These are phyloP conservation scores for Kuraishia cidri DNA, from an alignment of 805 yeast genomes.

Conservation along the genomic window DNA sequence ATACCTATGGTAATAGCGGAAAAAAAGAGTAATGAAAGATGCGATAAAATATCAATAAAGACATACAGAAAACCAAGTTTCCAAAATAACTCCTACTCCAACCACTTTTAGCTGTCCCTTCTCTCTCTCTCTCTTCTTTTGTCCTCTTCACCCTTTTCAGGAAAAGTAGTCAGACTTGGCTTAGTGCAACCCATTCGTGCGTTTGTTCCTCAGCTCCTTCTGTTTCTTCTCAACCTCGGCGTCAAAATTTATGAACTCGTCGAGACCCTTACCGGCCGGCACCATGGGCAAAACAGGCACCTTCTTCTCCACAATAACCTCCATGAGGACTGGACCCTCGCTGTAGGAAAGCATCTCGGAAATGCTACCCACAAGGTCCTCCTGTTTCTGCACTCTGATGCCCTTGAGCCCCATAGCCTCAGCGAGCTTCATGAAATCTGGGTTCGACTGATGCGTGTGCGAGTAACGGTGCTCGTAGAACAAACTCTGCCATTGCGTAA, in stretches of 20 bases:
- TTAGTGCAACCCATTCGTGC: slow-evolving; percentile 67
- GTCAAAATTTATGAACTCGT: slow-evolving; percentile 86
- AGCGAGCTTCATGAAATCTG: slow-evolving; percentile 86
- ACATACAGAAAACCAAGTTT: too few species aligned
- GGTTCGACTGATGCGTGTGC: slow-evolving; percentile 96
- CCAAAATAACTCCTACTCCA: too few species aligned
- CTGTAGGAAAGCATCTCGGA: slow-evolving; percentile 62
- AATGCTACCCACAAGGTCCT: slow-evolving; percentile 49
- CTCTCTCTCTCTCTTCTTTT: too few species aligned
- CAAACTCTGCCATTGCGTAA: slow-evolving; percentile 97
- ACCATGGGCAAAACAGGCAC: slow-evolving; percentile 98
- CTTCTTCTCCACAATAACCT: slow-evolving; percentile 84
- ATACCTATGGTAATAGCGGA: too few species aligned
- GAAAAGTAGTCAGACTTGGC: too few species aligned
- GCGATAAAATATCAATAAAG: too few species aligned
- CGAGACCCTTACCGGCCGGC: slow-evolving; percentile 90
- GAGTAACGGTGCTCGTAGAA: slow-evolving; percentile 96
- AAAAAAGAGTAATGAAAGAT: too few species aligned
- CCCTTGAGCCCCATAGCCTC: slow-evolving; percentile 92
- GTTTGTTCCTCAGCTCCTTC: slow-evolving; percentile 54
- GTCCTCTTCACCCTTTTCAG: too few species aligned
- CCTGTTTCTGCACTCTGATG: slow-evolving; percentile 61
- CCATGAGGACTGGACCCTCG: slow-evolving; percentile 82
- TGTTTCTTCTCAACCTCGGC: slow-evolving; percentile 71
- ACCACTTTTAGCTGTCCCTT: too few species aligned